Conservation (phyloP, 169 alveolate species). For the Plasmodium cynomolgi region DNA sequence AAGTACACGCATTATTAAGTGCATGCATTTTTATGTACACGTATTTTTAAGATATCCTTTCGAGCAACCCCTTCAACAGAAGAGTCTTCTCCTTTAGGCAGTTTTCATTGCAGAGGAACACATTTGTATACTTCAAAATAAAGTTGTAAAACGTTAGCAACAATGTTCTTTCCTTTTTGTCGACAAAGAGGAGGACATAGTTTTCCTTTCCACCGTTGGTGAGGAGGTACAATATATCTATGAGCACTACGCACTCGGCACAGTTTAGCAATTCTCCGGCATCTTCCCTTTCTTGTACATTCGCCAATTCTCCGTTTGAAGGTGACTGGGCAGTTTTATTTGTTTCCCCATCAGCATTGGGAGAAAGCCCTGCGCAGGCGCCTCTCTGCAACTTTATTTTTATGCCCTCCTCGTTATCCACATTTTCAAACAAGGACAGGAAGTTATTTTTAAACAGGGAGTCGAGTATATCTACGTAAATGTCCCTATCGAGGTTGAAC, state of each 20-base stretch:
- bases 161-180: conserved; percentile 42
- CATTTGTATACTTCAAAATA: conserved; percentile 31
- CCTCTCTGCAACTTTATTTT: neutral
- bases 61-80: conserved; percentile 43
- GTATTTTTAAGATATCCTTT: conserved; percentile 14
- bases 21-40: neutral
- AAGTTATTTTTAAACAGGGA: conserved; percentile 40
- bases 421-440: conserved; percentile 28
- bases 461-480: conserved; percentile 70
- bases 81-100: conserved; percentile 50
- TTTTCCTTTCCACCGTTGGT: conserved; percentile 63
- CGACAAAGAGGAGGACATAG: conserved; percentile 56
- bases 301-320: neutral
- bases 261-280: neutral
- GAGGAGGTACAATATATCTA: conserved; percentile 46
- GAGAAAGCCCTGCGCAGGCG: neutral
- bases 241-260: conserved; percentile 28
- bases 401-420: conserved; percentile 3
- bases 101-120: conserved; percentile 43
- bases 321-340: neutral
- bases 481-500: conserved; percentile 60
- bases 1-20: too few relatives aligned
- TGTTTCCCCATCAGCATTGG: neutral
- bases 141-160: conserved; percentile 27
- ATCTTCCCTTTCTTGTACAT: neutral